Conservation (phyloP, 2,329 filamentous ascomycete genomes). For the Penicillium glabrum region DNA sequence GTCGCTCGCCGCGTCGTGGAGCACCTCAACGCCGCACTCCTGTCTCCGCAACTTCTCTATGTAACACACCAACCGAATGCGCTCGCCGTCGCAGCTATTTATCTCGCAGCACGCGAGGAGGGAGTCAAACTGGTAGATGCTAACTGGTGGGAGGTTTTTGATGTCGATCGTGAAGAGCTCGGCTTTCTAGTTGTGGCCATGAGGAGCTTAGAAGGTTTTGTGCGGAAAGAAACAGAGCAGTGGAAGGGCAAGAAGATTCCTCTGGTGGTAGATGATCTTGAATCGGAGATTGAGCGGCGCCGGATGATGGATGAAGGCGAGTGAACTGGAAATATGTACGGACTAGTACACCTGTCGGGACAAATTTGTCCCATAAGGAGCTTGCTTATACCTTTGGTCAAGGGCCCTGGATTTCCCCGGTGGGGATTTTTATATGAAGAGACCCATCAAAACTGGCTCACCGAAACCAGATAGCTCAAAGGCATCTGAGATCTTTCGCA, state of each 20-base stretch:
- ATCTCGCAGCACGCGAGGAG: conserved; percentile 78
- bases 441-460: not conserved
- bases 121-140: conserved; percentile 76
- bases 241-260: conserved; percentile 57
- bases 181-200: conserved; percentile 88
- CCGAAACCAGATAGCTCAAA: not conserved
- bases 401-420: not conserved
- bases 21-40: conserved; percentile 80
- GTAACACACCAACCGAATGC: conserved; percentile 86
- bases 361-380: not conserved
- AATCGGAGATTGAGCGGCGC: conserved; percentile 59
- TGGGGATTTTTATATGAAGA: not conserved
- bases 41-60: conserved; percentile 87
- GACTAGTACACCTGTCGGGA: not conserved
- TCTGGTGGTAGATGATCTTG: conserved; percentile 59
- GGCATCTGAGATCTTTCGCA: not conserved
- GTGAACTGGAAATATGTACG: conserved; percentile 24
- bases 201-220: conserved; percentile 73
- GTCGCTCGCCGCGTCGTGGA: conserved; percentile 68
- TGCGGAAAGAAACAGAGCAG: conserved; percentile 58
- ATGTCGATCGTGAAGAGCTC: conserved; percentile 89
- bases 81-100: conserved; percentile 84
- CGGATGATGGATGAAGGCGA: conserved; percentile 42
- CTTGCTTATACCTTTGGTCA: not conserved
- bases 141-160: conserved; percentile 98